Percentiles rank a stretch among this genome's conserved stretches.
Evolutionary conservation across 2,329 filamentous ascomycete species (phyloP).

Genomic region (Phialemoniopsis sp.): DNA sequence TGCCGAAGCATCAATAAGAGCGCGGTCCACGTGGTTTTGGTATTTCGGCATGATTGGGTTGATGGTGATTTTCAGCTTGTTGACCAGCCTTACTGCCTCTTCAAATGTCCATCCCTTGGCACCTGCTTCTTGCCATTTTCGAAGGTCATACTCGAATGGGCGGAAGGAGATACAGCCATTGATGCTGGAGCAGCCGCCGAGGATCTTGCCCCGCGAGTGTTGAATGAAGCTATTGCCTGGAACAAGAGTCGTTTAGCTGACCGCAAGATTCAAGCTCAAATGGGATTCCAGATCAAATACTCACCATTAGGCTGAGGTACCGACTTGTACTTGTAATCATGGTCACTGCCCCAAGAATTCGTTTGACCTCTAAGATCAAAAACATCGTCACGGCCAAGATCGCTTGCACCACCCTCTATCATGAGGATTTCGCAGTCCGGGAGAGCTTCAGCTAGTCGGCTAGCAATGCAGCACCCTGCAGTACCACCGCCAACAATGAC

Average conservation of each 20-base stretch:
- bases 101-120: slow-evolving; percentile 85
- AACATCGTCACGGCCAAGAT: no score
- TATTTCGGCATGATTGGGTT: slow-evolving; percentile 83
- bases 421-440: slow-evolving; percentile 77
- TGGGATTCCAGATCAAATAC: no score
- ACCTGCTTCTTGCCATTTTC: slow-evolving; percentile 77
- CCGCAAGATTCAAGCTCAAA: no score
- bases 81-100: slow-evolving; percentile 74
- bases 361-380: no score
- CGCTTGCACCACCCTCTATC: slow-evolving; percentile 84
- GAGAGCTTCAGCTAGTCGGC: slow-evolving; percentile 75
- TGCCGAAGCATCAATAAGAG: slow-evolving; percentile 82
- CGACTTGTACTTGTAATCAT: slow-evolving; percentile 89
- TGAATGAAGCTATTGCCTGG: slow-evolving; percentile 79
- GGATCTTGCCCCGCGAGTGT: slow-evolving; percentile 86
- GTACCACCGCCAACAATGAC: slow-evolving; percentile 83
- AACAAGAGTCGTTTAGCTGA: no score
- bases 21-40: slow-evolving; percentile 85
- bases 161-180: slow-evolving; percentile 93
- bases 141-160: slow-evolving; percentile 83
- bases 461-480: slow-evolving; percentile 79
- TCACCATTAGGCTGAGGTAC: slow-evolving; percentile 78
- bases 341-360: slow-evolving; percentile 84
- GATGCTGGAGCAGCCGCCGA: slow-evolving; percentile 89
- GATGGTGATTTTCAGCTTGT: slow-evolving; percentile 85